Conservation (phyloP, 2,329 filamentous ascomycete species). For the Polytolypa hystricis region DNA sequence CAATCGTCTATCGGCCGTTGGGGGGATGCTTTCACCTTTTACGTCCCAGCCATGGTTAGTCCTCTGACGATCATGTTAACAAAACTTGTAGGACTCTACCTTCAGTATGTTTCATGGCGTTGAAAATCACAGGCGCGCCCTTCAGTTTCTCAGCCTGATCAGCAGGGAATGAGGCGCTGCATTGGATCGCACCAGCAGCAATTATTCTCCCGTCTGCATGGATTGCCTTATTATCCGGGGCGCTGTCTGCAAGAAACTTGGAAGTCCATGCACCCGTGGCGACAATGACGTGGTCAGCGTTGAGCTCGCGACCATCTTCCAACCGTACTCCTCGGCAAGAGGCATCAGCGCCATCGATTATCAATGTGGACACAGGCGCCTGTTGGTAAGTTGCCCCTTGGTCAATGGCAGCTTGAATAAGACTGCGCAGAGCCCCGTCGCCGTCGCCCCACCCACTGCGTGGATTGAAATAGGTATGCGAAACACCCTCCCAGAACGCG, state of each 20-base stretch:
- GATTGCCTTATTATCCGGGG: constrained; percentile 23
- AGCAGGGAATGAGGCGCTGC: constrained; percentile 3
- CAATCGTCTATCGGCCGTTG: background rate
- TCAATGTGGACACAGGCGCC: constrained; percentile 27
- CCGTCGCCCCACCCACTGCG: constrained; percentile 51
- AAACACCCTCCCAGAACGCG: constrained; percentile 46
- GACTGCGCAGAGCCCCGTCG: constrained; percentile 41
- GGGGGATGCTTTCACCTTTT: constrained; percentile 6
- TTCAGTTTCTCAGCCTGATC: constrained; percentile 6
- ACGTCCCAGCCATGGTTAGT: no score
- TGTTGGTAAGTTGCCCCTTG: constrained; percentile 47
- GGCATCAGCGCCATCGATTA: constrained; percentile 33
- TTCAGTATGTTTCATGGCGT: background rate
- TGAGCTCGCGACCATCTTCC: constrained; percentile 11
- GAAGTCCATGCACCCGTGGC: constrained; percentile 17
- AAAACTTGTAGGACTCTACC: background rate
- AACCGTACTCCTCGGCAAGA: constrained; percentile 17
- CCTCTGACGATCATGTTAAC: background rate
- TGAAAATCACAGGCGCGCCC: constrained; percentile 3
- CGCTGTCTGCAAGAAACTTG: constrained; percentile 30
- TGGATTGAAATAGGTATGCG: constrained; percentile 45
- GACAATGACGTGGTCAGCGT: constrained; percentile 14
- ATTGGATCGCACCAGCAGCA: constrained; percentile 22
- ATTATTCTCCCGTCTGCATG: constrained; percentile 37
- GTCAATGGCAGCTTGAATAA: constrained; percentile 41